Percentiles rank a stretch among this genome's conserved stretches.
Evolutionary conservation across 768 basidiomycete genomes (phyloP).

Genomic region (Porpolomopsis calyptriformis): DNA sequence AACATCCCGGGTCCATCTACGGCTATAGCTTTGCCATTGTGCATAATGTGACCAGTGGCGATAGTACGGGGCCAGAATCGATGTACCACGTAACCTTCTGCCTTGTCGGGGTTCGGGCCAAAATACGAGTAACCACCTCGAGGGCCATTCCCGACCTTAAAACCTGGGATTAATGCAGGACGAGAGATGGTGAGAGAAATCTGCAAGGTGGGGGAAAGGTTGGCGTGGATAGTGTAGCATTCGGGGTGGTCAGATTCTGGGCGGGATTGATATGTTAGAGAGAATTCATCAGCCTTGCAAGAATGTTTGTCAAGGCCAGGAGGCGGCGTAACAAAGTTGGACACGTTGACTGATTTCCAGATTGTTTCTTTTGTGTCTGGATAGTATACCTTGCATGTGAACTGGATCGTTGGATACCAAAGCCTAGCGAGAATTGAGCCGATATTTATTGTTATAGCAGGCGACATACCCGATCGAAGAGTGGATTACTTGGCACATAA

Average conservation of each 20-base stretch:
- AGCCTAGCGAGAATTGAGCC: conserved; percentile 36
- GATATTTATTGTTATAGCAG: conserved; percentile 6
- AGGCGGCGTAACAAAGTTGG: conserved; percentile 65
- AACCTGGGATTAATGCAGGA: conserved; percentile 66
- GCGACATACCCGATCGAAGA: conserved; percentile 79
- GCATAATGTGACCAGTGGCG: conserved; percentile 56
- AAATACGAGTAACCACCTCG: conserved; percentile 87
- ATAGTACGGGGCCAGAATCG: conserved; percentile 77
- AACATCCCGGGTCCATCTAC: conserved; percentile 71
- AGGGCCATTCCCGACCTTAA: conserved; percentile 82
- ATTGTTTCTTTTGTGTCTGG: conserved; percentile 58
- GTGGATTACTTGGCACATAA: conserved; percentile 83
- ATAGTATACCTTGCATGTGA: conserved; percentile 82
- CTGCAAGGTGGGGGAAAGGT: conserved; percentile 71
- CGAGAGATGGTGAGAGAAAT: conserved; percentile 65
- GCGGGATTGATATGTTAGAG: conserved; percentile 53
- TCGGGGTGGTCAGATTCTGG: conserved; percentile 56
- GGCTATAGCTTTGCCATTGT: conserved; percentile 47
- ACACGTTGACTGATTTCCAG: conserved; percentile 85
- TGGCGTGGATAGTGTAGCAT: conserved; percentile 68
- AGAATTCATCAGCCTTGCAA: conserved; percentile 76
- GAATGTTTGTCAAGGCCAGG: conserved; percentile 77
- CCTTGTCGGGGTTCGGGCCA: conserved; percentile 53
- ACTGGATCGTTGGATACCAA: conserved; percentile 92
- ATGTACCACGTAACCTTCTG: conserved; percentile 82